phyloP scores from a whole-genome alignment of 106 monocot genomes.

The Dendrobium officinale region DNA sequence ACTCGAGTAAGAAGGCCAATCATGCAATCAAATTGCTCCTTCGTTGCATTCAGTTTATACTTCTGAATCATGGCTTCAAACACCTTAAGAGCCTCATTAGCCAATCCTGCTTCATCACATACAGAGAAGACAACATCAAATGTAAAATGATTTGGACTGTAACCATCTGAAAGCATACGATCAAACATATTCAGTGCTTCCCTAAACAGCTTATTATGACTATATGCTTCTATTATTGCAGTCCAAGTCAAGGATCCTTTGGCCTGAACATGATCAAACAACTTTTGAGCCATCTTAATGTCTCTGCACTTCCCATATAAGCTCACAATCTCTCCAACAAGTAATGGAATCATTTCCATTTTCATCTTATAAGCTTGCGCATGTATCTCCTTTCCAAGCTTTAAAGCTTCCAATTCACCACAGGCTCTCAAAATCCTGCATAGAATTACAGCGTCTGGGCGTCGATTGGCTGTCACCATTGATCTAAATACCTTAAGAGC shows the following conservation, averaged over 20 bases:
- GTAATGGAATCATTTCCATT: slow-evolving; percentile 21
- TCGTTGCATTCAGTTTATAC: slow-evolving; percentile 42
- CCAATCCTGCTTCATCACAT: slow-evolving; percentile 38
- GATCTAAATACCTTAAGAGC: slow-evolving; percentile 53
- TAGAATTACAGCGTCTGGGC: slow-evolving; percentile 57
- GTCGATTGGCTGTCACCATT: slow-evolving; percentile 36
- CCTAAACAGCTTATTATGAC: slow-evolving; percentile 17
- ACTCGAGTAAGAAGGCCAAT: slow-evolving; percentile 33
- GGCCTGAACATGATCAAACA: slow-evolving; percentile 27
- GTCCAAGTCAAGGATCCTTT: slow-evolving; percentile 51
- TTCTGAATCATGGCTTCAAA: slow-evolving; percentile 53
- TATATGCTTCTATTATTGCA: slow-evolving; percentile 49
- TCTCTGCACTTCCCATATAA: slow-evolving; percentile 53
- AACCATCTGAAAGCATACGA: slow-evolving; percentile 35
- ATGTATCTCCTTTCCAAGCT: slow-evolving; percentile 77
- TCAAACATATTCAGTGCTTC: slow-evolving; percentile 48
- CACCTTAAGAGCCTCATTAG: slow-evolving; percentile 41
- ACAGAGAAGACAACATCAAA: slow-evolving; percentile 54
- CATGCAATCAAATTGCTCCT: slow-evolving; percentile 36
- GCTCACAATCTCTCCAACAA: slow-evolving; percentile 28
- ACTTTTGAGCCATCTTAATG: slow-evolving; percentile 26
- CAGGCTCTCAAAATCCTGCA: slow-evolving; percentile 42
- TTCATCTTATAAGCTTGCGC: slow-evolving; percentile 44
- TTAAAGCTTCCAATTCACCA: slow-evolving; percentile 33
- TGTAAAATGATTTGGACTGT: slow-evolving; percentile 57